These are phyloP conservation scores for Nothophaeocryptopus gaeumannii DNA, from an alignment of 2,329 filamentous ascomycete species.

Conservation along the genomic window DNA sequence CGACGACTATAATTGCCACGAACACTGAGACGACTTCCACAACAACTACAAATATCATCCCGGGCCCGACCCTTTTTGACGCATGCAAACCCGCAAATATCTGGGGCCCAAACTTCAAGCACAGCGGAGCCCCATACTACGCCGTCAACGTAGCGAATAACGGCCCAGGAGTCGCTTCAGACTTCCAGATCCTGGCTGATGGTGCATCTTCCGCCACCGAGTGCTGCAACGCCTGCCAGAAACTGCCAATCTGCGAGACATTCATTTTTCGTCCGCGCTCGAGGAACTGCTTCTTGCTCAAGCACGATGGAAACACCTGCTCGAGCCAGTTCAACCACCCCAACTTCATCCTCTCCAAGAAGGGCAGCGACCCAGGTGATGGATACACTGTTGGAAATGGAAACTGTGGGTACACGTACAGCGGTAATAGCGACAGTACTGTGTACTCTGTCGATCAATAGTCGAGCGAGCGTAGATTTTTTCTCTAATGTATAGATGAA, in stretches of 20 bases:
- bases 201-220: conserved; percentile 6
- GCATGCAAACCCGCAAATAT: conserved; percentile 7
- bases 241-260: conserved; percentile 10
- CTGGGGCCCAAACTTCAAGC: conserved; percentile 3
- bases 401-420: conserved; percentile 11
- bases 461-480: too few species aligned
- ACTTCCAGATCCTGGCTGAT: conserved; percentile 11
- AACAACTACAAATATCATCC: conserved; percentile 5
- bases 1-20: conserved; percentile 5
- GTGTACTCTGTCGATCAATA: too few species aligned
- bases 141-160: conserved; percentile 9
- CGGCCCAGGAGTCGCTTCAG: conserved; percentile 8
- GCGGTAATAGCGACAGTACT: too few species aligned
- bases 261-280: conserved; percentile 12
- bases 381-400: conserved; percentile 12
- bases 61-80: conserved; percentile 5
- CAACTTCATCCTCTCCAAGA: conserved; percentile 12
- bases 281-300: conserved; percentile 16
- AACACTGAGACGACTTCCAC: neutral
- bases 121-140: neutral
- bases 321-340: conserved; percentile 7
- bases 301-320: conserved; percentile 5
- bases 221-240: conserved; percentile 15
- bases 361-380: neutral
- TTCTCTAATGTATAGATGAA: too few species aligned